Evolutionary conservation across 73 alveolate species (phyloP).

Genomic region (Paramecium sexaurelia): DNA sequence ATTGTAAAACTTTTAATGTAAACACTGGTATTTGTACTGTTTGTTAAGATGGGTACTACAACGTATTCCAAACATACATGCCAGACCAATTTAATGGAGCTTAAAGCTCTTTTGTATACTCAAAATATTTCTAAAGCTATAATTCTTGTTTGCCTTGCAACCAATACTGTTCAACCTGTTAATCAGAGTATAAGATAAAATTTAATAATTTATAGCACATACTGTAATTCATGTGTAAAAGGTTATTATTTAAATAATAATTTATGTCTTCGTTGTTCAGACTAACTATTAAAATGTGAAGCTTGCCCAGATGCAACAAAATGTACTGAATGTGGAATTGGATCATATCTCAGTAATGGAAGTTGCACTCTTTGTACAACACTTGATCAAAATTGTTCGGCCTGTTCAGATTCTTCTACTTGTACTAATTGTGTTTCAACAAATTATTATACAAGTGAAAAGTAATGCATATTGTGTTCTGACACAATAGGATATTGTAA

Average conservation of each 20-base stretch:
- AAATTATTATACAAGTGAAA: neutral
- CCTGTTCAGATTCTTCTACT: neutral
- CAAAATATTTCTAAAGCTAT: neutral
- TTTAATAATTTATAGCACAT: neutral
- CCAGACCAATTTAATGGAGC: neutral
- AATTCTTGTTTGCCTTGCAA: neutral
- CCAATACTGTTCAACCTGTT: neutral
- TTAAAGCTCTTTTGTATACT: neutral
- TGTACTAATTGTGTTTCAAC: neutral
- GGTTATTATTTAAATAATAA: neutral
- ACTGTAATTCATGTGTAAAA: neutral
- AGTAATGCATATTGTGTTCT: neutral
- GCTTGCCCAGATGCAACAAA: neutral
- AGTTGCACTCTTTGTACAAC: neutral
- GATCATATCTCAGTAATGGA: neutral
- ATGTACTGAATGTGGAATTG: neutral
- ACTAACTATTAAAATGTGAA: neutral
- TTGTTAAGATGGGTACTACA: neutral
- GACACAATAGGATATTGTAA: neutral
- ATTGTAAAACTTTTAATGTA: neutral
- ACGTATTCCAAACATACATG: neutral
- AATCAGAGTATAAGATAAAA: neutral
- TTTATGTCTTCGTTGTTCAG: neutral
- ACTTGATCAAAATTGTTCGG: neutral
- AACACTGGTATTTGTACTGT: neutral